Evolutionary conservation across 2,329 filamentous ascomycete species (phyloP), one percentile per base, ranked within the genome.

Genomic region (Aspergillus hiratsukae): DNA sequence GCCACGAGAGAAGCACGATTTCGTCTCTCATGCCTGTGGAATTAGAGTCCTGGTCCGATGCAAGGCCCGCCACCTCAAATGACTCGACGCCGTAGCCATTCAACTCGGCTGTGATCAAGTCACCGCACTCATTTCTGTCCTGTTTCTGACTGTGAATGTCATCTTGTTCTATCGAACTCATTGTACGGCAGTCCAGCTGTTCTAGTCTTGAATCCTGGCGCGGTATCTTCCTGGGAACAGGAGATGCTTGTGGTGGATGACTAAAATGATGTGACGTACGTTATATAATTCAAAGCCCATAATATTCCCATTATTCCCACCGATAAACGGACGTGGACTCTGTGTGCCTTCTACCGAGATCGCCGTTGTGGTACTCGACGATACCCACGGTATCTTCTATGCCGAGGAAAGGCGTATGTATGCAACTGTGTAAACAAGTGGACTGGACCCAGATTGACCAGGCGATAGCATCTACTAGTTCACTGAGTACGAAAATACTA

Each of bases 1-100:
- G 69, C 78, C 78, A 80, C 43, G 78, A 71, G 37, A 75, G 48
- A 10, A 80, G 70, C 11, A 80, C 19, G 17, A 75, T 52, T 19
- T 77, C 76, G n/a, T 78, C 73, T 55, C 61, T 74, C 64, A 75
- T 68, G 29, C 70, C 66, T 7, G 74, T 76, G 17, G 63, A 61
- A 10, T 66, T 69, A 11, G 40, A n/a, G 3, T 35, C 51, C 17
- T 68, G 53, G 37, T 71, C 57, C 31, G 67, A 58, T 10, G 55
- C 59, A 54, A 75, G 65, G 4, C 59, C 64, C 21, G 45, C 41
- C n/a, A 75, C 43, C n/a, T 70, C 57, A 54, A 71, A 71, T 37
- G 61, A 63, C 35, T 56, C 62, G 43, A 65, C 65, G 14, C 52
- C 50, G 29, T 53, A 52, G 49, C 37, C 29, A 54, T 61, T 35